phyloP scores from a whole-genome alignment of 2,329 filamentous ascomycete species.

The Alternaria sp. region DNA sequence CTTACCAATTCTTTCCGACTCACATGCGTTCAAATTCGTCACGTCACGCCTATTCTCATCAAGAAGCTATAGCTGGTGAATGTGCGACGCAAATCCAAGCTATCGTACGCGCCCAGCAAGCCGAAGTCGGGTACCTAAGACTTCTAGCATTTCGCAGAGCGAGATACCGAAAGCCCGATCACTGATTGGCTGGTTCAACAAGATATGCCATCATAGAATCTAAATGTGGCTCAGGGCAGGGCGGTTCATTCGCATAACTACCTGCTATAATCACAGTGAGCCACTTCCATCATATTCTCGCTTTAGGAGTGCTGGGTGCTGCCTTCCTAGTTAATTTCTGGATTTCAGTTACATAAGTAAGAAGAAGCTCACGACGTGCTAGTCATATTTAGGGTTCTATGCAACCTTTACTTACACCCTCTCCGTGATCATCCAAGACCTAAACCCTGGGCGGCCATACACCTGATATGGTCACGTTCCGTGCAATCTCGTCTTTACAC shows the following conservation, averaged over 20 bases:
- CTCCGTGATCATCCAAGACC: conserved; percentile 27
- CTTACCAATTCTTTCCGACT: neutral
- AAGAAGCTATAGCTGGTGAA: too few relatives aligned
- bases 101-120: too few relatives aligned
- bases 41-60: neutral
- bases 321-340: neutral
- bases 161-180: conserved; percentile 15
- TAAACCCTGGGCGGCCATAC: conserved; percentile 39
- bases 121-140: too few relatives aligned
- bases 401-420: conserved; percentile 32
- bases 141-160: neutral
- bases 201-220: neutral
- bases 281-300: neutral
- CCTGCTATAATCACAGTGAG: neutral
- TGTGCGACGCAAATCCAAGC: too few relatives aligned
- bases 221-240: neutral
- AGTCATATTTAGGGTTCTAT: conserved; percentile 8
- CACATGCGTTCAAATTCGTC: neutral
- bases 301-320: neutral
- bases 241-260: neutral
- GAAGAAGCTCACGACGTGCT: neutral
- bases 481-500: conserved; percentile 24
- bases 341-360: neutral
- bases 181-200: conserved; percentile 3
- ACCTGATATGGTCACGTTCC: conserved; percentile 45